Conservation (phyloP, 495 filamentous ascomycete genomes). For the Bombardia bombarda region DNA sequence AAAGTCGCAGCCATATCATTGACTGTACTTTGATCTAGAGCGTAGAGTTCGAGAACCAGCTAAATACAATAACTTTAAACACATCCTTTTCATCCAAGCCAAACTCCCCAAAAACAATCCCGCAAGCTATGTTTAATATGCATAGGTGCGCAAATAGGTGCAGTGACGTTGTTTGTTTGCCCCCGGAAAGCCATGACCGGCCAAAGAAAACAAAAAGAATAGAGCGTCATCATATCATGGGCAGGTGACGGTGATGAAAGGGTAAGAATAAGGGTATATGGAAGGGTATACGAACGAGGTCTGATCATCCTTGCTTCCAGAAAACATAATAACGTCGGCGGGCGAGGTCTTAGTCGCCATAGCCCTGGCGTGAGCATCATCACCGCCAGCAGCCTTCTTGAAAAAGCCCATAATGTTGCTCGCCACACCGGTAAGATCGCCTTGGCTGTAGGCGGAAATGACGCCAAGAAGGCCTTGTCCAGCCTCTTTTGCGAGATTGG, state of each 20-base stretch:
- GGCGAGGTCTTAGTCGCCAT: slow-evolving; percentile 86
- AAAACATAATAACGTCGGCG: slow-evolving; percentile 99
- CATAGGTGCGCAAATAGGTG: no score
- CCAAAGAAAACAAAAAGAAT: no score
- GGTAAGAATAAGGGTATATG: neutral
- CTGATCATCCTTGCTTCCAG: slow-evolving; percentile 89
- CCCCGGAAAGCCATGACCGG: no score
- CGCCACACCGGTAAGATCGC: slow-evolving; percentile 73
- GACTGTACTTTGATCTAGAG: no score
- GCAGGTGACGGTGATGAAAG: neutral
- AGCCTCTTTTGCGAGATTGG: slow-evolving; percentile 95
- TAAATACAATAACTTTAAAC: neutral
- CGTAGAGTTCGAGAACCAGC: slow-evolving; percentile 20
- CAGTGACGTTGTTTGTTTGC: no score
- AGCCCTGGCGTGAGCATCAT: slow-evolving; percentile 75
- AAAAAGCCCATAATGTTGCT: slow-evolving; percentile 67
- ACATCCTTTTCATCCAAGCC: neutral
- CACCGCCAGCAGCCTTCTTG: slow-evolving; percentile 84
- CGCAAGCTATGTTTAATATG: no score
- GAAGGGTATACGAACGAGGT: slow-evolving; percentile 62
- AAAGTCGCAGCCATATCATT: no score
- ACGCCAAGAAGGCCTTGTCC: slow-evolving; percentile 81
- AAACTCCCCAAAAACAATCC: no score
- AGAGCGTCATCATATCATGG: no score
- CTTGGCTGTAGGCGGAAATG: slow-evolving; percentile 72